These are phyloP conservation scores for Suillus subalutaceus DNA, from an alignment of 768 basidiomycete genomes.

Conservation along the genomic window DNA sequence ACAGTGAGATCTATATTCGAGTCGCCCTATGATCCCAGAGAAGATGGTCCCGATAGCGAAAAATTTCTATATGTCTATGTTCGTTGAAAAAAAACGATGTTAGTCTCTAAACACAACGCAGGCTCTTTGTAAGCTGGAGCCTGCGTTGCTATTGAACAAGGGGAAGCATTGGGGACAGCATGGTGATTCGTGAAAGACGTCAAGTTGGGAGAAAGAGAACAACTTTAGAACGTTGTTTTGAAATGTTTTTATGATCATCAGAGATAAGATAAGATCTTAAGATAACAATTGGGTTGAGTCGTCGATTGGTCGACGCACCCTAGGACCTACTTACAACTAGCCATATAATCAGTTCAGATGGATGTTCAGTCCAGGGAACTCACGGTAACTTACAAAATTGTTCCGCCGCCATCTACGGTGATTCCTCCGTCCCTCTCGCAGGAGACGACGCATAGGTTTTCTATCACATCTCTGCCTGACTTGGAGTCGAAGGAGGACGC, in stretches of 20 bases:
- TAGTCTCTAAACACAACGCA: slow-evolving; percentile 20
- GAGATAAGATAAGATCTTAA: slow-evolving; percentile 27
- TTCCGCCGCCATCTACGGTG: slow-evolving; percentile 22
- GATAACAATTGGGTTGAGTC: background rate
- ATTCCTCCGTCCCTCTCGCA: slow-evolving; percentile 24
- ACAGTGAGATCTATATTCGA: slow-evolving; percentile 5
- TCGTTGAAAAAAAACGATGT: slow-evolving; percentile 3
- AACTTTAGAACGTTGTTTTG: background rate
- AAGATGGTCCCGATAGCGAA: slow-evolving; percentile 4
- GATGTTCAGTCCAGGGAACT: slow-evolving; percentile 10
- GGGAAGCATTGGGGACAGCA: slow-evolving; percentile 46
- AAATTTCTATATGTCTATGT: slow-evolving; percentile 10
- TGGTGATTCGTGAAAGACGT: slow-evolving; percentile 11
- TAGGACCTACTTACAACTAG: background rate
- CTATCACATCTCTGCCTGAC: slow-evolving; percentile 18
- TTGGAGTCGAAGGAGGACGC: background rate
- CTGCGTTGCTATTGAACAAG: slow-evolving; percentile 56
- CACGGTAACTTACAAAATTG: slow-evolving; percentile 25
- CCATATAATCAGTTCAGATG: slow-evolving; percentile 20
- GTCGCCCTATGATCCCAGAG: slow-evolving; percentile 8
- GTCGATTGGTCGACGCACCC: background rate
- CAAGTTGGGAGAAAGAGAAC: slow-evolving; percentile 3
- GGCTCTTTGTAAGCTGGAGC: slow-evolving; percentile 30
- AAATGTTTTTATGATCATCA: slow-evolving; percentile 9
- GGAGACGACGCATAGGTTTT: slow-evolving; percentile 29